Base-by-base conservation (phyloP, 352 stramenopile genomes). In the Pythium scleroteichum region DNA sequence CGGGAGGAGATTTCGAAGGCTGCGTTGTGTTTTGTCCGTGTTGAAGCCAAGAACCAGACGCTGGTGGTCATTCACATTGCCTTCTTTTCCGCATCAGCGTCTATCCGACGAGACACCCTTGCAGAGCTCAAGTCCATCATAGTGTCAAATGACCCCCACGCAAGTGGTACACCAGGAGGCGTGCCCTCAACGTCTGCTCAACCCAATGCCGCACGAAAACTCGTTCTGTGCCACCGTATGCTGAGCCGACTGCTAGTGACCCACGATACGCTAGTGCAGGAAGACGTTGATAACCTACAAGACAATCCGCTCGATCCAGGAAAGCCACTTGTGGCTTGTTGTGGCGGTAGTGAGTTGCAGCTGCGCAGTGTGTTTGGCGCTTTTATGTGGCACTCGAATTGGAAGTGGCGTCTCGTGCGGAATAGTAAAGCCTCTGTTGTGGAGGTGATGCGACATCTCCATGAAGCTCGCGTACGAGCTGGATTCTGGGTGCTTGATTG, bases 311-410 rank as follows among this genome's bases (percentile, higher is more conserved):
- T 70, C 68, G 61, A 78, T 20, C 63, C 59, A 16, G 78, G 85
- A 17, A 70, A 76, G 33, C 68, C 45, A 12, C 72, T 82, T 24
- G 69, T 84, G 35, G 72, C 66, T 24, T 96, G 87, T 48, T 96
- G 87, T 41, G 85, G 82, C 8, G 87, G 87, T 26, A 92, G 78
- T 66, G 84, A 94, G 27, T 49, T 96, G 13, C 76, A 85, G 52
- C 55, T 90, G 19, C 77, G 77, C 22, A 86, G 76, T 61, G 83
- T 94, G 4, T 96, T 94, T 66, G 83, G 85, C 24, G 77, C 87
- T 3, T 94, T 93, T 46, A 90, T 96, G 68, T 96, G 87, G 87
- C 83, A 94, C 60, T 87, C 82, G 14, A 92, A 80, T 53, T 96
- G 85, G 85, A 79, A 79, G 42, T 96, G 87, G 87, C 72, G 90